Evolutionary conservation across 164 flowering plant species (phyloP).

Genomic region (Akebia trifoliata): DNA sequence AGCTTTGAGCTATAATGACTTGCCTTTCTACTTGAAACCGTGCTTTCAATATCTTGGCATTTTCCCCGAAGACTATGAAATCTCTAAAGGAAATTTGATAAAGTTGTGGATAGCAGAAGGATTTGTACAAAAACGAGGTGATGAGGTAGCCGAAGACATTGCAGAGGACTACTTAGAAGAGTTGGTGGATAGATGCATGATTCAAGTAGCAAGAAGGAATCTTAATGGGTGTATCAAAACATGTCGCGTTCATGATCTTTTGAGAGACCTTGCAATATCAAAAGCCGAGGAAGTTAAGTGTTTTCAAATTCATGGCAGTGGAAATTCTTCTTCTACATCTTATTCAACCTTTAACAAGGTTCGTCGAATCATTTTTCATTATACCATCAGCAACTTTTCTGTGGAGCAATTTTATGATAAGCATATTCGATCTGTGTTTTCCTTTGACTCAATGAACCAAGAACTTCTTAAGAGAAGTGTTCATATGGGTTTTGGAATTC

Average conservation of each 20-base stretch:
- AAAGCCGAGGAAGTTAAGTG: not conserved
- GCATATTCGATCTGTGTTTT: conserved; percentile 3
- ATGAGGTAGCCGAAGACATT: conserved; percentile 16
- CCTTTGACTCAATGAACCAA: not conserved
- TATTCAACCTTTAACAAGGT: not conserved
- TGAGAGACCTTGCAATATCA: conserved; percentile 11
- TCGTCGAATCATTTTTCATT: conserved; percentile 2
- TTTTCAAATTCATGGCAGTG: not conserved
- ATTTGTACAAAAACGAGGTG: conserved; percentile 11
- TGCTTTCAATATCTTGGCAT: conserved; percentile 27
- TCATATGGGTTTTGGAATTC: not conserved
- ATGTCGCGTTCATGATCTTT: conserved; percentile 13
- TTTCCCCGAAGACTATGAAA: conserved; percentile 26
- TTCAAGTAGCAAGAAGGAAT: conserved; percentile 1
- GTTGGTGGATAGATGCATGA: conserved; percentile 22
- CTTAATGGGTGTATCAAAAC: not conserved
- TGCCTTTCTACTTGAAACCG: conserved; percentile 16
- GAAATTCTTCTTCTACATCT: not conserved
- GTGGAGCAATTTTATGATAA: not conserved
- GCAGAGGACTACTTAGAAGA: conserved; percentile 27
- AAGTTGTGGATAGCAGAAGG: conserved; percentile 36
- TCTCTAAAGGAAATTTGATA: conserved; percentile 18
- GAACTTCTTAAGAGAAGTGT: no score
- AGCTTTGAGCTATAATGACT: conserved; percentile 22
- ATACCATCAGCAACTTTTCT: not conserved